A percentile compares a stretch with the other conserved stretches of the same genome.
phyloP scores from a whole-genome alignment of 1,284 basidiomycete species.

The Malassezia furfur region DNA sequence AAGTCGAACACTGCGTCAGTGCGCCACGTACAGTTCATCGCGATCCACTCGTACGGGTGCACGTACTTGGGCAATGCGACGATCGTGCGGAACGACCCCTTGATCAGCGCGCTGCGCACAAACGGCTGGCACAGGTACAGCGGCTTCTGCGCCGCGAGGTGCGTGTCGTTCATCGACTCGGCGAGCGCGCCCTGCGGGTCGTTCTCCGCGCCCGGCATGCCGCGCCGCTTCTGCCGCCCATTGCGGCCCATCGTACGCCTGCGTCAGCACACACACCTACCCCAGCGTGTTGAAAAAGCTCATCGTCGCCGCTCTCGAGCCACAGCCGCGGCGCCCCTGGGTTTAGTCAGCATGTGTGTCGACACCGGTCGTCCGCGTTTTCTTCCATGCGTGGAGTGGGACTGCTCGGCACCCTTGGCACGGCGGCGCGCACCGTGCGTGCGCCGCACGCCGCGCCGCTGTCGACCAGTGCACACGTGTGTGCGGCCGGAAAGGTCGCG shows the following conservation, averaged over 20 bases:
- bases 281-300: constrained; percentile 41
- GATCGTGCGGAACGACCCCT: constrained; percentile 97
- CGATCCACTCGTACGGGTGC: constrained; percentile 72
- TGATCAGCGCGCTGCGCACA: constrained; percentile 89
- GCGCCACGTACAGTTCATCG: constrained; percentile 69
- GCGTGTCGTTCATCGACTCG: constrained; percentile 4
- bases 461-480: background rate
- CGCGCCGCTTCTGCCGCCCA: constrained; percentile 29
- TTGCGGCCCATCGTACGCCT: constrained; percentile 42
- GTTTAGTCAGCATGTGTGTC: background rate
- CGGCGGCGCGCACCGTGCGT: background rate
- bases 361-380: background rate
- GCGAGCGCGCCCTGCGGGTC: background rate
- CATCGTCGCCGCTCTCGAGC: constrained; percentile 17
- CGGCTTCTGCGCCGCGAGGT: constrained; percentile 22
- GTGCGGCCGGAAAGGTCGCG: background rate
- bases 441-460: background rate
- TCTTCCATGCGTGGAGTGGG: constrained; percentile 3
- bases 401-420: background rate
- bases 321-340: background rate
- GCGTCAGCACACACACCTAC: constrained; percentile 6
- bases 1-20: constrained; percentile 42
- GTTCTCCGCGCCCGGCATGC: background rate
- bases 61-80: constrained; percentile 82
- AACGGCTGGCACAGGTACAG: constrained; percentile 55